These are phyloP conservation scores for Grigorovia yakushimaensis DNA, from an alignment of 805 yeast genomes.

Conservation along the genomic window DNA sequence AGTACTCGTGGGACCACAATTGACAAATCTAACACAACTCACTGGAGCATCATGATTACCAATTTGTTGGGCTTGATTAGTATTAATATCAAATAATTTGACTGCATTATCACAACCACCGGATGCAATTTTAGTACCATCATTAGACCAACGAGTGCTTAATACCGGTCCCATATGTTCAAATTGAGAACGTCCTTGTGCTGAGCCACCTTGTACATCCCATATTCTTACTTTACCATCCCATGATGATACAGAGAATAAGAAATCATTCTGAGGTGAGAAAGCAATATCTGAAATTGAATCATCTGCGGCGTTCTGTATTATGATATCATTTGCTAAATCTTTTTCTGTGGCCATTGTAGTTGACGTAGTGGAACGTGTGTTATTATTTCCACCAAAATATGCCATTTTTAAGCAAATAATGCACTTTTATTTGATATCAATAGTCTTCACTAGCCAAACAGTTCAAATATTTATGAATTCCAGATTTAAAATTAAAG, in stretches of 20 bases:
- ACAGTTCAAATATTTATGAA: background rate
- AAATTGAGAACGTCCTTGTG: conserved; percentile 80
- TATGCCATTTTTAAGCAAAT: background rate
- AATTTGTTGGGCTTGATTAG: conserved; percentile 74
- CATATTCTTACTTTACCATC: conserved; percentile 90
- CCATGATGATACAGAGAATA: conserved; percentile 80
- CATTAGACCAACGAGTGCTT: conserved; percentile 70
- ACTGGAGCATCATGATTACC: conserved; percentile 85
- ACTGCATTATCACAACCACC: conserved; percentile 91
- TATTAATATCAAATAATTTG: conserved; percentile 67
- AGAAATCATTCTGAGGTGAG: conserved; percentile 73
- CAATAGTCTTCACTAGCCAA: background rate
- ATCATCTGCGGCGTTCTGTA: conserved; percentile 84
- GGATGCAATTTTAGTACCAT: conserved; percentile 78
- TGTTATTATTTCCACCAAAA: background rate
- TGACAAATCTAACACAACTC: conserved; percentile 60
- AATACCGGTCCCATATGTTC: conserved; percentile 88
- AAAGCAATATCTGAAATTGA: conserved; percentile 75
- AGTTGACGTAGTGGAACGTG: conserved; percentile 10
- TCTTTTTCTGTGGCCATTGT: conserved; percentile 27
- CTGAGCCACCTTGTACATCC: conserved; percentile 71
- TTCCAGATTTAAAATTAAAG: too few relatives aligned
- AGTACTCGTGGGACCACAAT: conserved; percentile 75
- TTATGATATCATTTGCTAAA: conserved; percentile 56
- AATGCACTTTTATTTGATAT: background rate